Conservation (phyloP, 2,329 filamentous ascomycete genomes). For the Pseudogymnoascus sp. region DNA sequence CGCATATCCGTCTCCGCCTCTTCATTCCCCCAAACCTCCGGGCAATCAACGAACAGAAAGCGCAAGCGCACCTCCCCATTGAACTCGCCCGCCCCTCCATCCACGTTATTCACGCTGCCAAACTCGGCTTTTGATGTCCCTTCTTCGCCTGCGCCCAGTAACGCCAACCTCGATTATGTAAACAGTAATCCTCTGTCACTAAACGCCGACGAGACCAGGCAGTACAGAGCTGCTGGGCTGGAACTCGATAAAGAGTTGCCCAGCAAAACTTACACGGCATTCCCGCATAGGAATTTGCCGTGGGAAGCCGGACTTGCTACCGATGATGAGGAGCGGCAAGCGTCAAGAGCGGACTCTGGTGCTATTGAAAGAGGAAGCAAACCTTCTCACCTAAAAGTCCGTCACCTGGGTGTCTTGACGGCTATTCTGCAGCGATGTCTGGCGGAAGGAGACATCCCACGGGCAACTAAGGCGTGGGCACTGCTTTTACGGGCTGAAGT, state of each 20-base stretch:
- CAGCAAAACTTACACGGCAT: conserved; percentile 33
- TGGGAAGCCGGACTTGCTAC: conserved; percentile 2
- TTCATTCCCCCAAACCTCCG: conserved; percentile 12
- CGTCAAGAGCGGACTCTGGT: conserved; percentile 10
- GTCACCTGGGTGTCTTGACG: conserved; percentile 59
- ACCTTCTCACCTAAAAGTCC: conserved; percentile 33
- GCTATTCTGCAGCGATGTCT: conserved; percentile 67
- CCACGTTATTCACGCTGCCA: conserved; percentile 11
- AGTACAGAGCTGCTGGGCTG: conserved; percentile 48
- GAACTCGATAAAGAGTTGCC: conserved; percentile 39
- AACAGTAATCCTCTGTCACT: conserved; percentile 47
- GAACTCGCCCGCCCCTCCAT: conserved; percentile 10
- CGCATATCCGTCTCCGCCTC: conserved; percentile 11
- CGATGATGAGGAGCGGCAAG: conserved; percentile 14
- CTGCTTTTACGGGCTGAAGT: conserved; percentile 60
- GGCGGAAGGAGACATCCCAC: conserved; percentile 58
- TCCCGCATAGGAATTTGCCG: conserved; percentile 44
- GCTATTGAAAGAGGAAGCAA: conserved; percentile 8
- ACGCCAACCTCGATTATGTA: not conserved
- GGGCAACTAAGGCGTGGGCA: conserved; percentile 68
- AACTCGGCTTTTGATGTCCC: not conserved
- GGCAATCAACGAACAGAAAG: conserved; percentile 17
- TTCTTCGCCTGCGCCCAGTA: not conserved
- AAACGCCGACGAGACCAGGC: conserved; percentile 42
- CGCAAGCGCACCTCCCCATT: conserved; percentile 17